Conservation (phyloP, 2,329 filamentous ascomycete species). For the Geosmithia flava region DNA sequence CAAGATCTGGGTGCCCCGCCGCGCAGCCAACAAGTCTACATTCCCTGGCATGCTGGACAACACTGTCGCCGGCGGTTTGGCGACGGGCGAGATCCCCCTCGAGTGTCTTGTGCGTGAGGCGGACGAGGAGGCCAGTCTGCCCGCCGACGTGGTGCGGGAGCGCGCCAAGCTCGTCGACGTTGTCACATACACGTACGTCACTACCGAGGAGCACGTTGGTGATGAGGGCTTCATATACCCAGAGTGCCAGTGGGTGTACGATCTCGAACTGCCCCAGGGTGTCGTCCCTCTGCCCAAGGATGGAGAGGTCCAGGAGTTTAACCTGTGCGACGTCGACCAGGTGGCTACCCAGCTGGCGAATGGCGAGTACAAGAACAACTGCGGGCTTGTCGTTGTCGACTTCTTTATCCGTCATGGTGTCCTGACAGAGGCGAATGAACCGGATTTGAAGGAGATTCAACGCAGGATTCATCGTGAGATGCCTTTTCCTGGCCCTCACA, state of each 20-base stretch:
- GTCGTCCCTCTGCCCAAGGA: constrained; percentile 68
- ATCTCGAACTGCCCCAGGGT: constrained; percentile 61
- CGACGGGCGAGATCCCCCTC: constrained; percentile 66
- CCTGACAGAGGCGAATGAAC: constrained; percentile 67
- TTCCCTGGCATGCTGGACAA: constrained; percentile 93
- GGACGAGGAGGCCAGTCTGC: constrained; percentile 76
- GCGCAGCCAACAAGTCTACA: constrained; percentile 68
- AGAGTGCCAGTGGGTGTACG: constrained; percentile 85
- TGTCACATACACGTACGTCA: constrained; percentile 76
- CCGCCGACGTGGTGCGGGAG: constrained; percentile 53
- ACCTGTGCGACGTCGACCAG: constrained; percentile 65
- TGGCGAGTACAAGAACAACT: constrained; percentile 88
- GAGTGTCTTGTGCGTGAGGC: constrained; percentile 78
- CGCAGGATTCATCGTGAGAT: constrained; percentile 64
- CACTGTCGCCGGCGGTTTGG: constrained; percentile 70
- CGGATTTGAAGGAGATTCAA: constrained; percentile 63
- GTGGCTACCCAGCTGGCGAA: constrained; percentile 55
- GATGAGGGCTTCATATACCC: constrained; percentile 77
- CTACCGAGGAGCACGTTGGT: constrained; percentile 63
- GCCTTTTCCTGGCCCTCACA: constrained; percentile 63
- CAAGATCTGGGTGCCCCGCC: constrained; percentile 73
- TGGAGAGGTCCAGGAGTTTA: constrained; percentile 79
- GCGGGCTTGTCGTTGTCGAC: constrained; percentile 70
- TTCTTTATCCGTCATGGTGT: constrained; percentile 84
- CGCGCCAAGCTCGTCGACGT: constrained; percentile 49